Percentiles rank a stretch among this genome's conserved stretches.
Evolutionary conservation across 2,329 filamentous ascomycete species (phyloP).

Genomic region (Clonostachys rosea): DNA sequence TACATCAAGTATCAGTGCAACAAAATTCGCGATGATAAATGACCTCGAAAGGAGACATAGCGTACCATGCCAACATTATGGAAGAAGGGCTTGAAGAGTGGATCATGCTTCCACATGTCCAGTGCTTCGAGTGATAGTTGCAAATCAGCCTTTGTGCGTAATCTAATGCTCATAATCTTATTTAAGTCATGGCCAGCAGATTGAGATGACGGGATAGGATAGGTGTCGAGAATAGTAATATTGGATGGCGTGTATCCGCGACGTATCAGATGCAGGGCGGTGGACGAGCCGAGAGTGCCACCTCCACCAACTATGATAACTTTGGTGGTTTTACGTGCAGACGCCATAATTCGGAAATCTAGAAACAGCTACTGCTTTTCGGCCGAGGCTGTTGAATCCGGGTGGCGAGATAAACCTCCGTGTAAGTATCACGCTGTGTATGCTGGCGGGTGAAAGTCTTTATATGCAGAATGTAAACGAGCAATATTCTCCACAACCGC

Average conservation of each 20-base stretch:
- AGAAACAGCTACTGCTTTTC: too few relatives aligned
- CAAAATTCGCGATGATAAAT: too few relatives aligned
- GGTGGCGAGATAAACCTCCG: too few relatives aligned
- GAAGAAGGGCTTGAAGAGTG: conserved; percentile 35
- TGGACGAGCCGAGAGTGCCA: conserved; percentile 39
- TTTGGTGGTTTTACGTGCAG: conserved; percentile 12
- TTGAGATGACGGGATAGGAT: conserved; percentile 37
- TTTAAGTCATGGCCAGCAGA: conserved; percentile 41
- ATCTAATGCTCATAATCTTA: conserved; percentile 36
- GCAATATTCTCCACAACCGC: too few relatives aligned
- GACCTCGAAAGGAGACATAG: too few relatives aligned
- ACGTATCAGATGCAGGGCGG: conserved; percentile 36
- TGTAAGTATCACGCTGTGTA: too few relatives aligned
- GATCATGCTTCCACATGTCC: conserved; percentile 34
- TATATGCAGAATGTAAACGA: too few relatives aligned
- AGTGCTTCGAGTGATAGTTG: conserved; percentile 23
- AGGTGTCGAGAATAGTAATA: conserved; percentile 39
- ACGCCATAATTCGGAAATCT: conserved; percentile 9
- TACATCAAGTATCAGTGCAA: background rate
- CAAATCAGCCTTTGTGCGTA: conserved; percentile 20
- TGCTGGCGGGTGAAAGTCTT: too few relatives aligned
- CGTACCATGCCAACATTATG: conserved; percentile 35
- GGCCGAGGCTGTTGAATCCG: too few relatives aligned
- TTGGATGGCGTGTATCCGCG: conserved; percentile 33
- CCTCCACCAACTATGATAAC: conserved; percentile 40